phyloP scores from a whole-genome alignment of 441 rosid species.

The Erodium trifolium region DNA sequence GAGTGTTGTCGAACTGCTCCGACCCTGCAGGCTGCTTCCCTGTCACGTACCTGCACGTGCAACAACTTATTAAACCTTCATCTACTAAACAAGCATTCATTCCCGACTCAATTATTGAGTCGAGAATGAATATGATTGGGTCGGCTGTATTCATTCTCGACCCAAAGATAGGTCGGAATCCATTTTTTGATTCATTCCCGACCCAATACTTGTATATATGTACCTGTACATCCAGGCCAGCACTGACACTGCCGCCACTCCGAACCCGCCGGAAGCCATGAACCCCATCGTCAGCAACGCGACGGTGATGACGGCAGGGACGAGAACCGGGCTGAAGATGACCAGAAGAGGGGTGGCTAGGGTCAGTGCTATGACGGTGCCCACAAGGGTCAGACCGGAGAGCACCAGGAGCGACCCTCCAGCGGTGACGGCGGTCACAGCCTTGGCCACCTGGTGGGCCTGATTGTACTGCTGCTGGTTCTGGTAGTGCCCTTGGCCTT shows the following conservation, averaged over 20 bases:
- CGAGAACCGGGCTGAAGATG: constrained; percentile 72
- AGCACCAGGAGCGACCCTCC: constrained; percentile 70
- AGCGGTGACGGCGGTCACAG: constrained; percentile 61
- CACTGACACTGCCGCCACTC: constrained; percentile 56
- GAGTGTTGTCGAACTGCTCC: constrained; percentile 57
- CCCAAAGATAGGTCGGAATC: too few relatives aligned
- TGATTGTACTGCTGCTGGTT: constrained; percentile 23
- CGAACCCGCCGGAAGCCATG: constrained; percentile 71
- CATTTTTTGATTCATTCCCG: too few relatives aligned
- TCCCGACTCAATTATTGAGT: too few relatives aligned
- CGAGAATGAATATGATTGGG: too few relatives aligned
- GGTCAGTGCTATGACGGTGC: constrained; percentile 63
- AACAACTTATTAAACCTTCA: too few relatives aligned
- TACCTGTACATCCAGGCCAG: constrained; percentile 82
- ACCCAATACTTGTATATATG: not conserved
- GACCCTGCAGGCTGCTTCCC: constrained; percentile 59
- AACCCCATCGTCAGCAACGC: constrained; percentile 50
- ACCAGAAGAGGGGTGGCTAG: constrained; percentile 73
- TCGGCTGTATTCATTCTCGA: too few relatives aligned
- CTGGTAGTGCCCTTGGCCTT: not conserved
- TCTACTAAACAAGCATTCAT: too few relatives aligned
- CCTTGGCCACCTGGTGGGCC: constrained; percentile 59
- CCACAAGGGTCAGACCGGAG: constrained; percentile 58
- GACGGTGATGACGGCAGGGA: constrained; percentile 55
- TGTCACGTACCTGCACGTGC: constrained; percentile 42